phyloP scores from a whole-genome alignment of 2,329 filamentous ascomycete genomes.

The Blumeriella jaapii region DNA sequence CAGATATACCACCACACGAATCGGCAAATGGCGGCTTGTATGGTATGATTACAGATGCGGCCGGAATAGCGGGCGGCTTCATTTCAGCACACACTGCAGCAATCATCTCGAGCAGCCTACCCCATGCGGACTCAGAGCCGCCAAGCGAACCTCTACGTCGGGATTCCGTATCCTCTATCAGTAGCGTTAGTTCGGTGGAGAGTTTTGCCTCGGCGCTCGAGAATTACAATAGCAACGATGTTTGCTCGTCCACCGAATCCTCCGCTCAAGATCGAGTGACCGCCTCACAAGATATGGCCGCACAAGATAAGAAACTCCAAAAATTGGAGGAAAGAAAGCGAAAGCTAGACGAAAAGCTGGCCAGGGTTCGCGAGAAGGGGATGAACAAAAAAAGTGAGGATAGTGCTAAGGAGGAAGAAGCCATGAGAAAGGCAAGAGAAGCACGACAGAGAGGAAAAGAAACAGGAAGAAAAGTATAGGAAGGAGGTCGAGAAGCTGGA shows the following conservation, averaged over 20 bases:
- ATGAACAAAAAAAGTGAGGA: constrained; percentile 34
- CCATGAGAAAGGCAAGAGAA: constrained; percentile 49
- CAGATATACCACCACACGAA: constrained; percentile 9
- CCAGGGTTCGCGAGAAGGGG: constrained; percentile 40
- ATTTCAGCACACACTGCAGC: constrained; percentile 29
- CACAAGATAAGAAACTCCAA: constrained; percentile 53
- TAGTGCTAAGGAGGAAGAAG: constrained; percentile 38
- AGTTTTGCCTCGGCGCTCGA: constrained; percentile 38
- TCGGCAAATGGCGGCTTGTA: constrained; percentile 36
- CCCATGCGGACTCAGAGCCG: constrained; percentile 16
- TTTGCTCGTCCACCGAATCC: constrained; percentile 12
- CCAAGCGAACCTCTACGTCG: constrained; percentile 7
- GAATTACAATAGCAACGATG: constrained; percentile 16
- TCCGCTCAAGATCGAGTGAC: constrained; percentile 30
- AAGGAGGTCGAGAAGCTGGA: constrained; percentile 16
- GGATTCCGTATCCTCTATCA: constrained; percentile 20
- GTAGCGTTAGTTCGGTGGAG: constrained; percentile 35
- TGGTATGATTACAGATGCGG: constrained; percentile 41
- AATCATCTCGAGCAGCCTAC: constrained; percentile 24
- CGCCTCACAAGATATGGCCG: constrained; percentile 23
- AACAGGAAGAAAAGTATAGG: constrained; percentile 35
- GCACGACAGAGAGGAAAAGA: constrained; percentile 35
- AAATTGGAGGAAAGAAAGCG: constrained; percentile 49
- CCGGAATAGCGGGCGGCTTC: constrained; percentile 38
- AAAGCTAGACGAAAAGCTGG: constrained; percentile 52